phyloP scores from a whole-genome alignment of 208 protist genomes.

The Trypanosomatidae sp. region DNA sequence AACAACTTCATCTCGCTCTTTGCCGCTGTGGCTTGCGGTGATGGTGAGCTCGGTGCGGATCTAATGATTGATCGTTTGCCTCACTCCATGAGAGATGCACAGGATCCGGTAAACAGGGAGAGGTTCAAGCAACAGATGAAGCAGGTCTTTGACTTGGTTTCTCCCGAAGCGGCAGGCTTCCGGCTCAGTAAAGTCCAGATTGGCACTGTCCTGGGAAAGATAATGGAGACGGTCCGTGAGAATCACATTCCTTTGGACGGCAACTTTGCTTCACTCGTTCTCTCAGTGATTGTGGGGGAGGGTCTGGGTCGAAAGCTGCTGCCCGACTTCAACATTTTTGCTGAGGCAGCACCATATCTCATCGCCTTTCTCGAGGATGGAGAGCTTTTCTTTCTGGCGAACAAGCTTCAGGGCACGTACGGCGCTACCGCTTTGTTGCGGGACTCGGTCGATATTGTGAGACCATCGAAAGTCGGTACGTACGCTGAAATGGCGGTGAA shows the following conservation, averaged over 20 bases:
- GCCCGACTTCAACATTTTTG: constrained; percentile 92
- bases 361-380: constrained; percentile 67
- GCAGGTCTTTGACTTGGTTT: constrained; percentile 77
- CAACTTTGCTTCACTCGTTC: constrained; percentile 90
- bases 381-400: constrained; percentile 71
- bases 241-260: constrained; percentile 89
- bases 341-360: constrained; percentile 82
- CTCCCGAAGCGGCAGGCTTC: constrained; percentile 74
- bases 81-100: constrained; percentile 15
- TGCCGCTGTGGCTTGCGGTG: constrained; percentile 81
- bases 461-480: constrained; percentile 40
- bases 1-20: constrained; percentile 95
- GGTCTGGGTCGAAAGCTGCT: constrained; percentile 87
- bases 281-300: constrained; percentile 92
- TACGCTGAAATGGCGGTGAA: constrained; percentile 50
- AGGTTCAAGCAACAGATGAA: constrained; percentile 75
- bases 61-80: constrained; percentile 91
- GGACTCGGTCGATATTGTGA: constrained; percentile 60
- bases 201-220: constrained; percentile 66
- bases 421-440: constrained; percentile 54
- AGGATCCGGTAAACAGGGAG: constrained; percentile 38
- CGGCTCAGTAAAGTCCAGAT: constrained; percentile 82
- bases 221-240: constrained; percentile 78
- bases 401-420: constrained; percentile 70
- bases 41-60: constrained; percentile 85